These are phyloP conservation scores for Lepidium didymum DNA, from an alignment of 345 rosid genomes.

Conservation along the genomic window DNA sequence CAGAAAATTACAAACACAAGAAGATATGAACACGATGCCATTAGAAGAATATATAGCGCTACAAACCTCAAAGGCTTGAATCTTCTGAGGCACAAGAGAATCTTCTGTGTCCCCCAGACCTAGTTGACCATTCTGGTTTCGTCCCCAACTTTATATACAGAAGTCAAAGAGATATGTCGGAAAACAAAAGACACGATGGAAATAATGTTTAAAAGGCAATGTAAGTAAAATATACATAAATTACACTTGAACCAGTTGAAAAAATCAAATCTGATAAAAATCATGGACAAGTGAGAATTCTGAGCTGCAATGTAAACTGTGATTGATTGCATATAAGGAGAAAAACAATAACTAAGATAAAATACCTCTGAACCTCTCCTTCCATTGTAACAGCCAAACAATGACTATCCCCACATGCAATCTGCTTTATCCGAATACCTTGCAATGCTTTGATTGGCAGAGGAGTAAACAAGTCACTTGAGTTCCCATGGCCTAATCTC, in stretches of 20 bases:
- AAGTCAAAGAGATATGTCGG: neutral
- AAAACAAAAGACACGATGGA: neutral
- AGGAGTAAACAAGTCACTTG: slow-evolving; percentile 89
- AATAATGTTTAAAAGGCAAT: neutral
- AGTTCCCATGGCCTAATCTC: slow-evolving; percentile 96
- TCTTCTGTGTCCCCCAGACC: slow-evolving; percentile 88
- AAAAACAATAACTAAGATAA: neutral
- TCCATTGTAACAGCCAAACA: slow-evolving; percentile 90
- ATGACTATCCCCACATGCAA: slow-evolving; percentile 99
- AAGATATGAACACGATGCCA: neutral
- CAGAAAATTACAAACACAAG: slow-evolving; percentile 2
- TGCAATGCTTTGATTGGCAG: slow-evolving; percentile 75
- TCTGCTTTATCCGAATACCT: slow-evolving; percentile 76
- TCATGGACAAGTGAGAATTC: neutral
- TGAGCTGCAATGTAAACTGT: neutral
- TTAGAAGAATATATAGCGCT: neutral
- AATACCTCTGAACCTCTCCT: slow-evolving; percentile 86
- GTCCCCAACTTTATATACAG: slow-evolving; percentile 73
- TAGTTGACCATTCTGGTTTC: slow-evolving; percentile 99
- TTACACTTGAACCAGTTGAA: neutral
- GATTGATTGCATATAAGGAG: neutral
- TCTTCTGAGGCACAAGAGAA: slow-evolving; percentile 82
- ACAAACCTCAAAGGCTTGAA: slow-evolving; percentile 82
- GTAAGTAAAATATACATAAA: neutral
- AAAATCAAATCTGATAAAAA: neutral